Percentiles rank a stretch among this genome's conserved stretches.
Conservation (phyloP, 352 stramenopile genomes). For the Pythium pectinolyticum region DNA sequence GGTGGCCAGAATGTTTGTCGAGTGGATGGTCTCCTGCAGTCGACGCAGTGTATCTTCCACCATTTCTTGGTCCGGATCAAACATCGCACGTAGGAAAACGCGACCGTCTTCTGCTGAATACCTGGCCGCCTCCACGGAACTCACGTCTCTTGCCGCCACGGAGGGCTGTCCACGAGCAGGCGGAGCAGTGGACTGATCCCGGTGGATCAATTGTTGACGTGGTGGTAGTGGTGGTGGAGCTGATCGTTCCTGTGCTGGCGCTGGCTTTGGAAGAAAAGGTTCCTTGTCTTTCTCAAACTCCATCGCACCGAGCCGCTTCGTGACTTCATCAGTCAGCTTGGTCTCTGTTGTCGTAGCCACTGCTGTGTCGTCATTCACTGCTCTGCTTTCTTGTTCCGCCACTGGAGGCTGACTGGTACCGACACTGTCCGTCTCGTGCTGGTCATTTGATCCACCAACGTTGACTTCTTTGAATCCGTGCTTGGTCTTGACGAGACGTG, state of each 20-base stretch:
- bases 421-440: background rate
- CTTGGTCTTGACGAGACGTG: slow-evolving; percentile 48
- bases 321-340: slow-evolving; percentile 17
- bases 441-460: slow-evolving; percentile 7
- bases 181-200: background rate
- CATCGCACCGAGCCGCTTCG: slow-evolving; percentile 13
- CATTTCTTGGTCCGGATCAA: slow-evolving; percentile 53
- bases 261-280: background rate
- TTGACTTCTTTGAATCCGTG: slow-evolving; percentile 53
- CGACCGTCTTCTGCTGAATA: slow-evolving; percentile 31
- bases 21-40: slow-evolving; percentile 37
- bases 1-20: slow-evolving; percentile 34
- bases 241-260: background rate
- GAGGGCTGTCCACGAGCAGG: background rate
- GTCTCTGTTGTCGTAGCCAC: background rate
- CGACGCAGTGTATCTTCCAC: slow-evolving; percentile 52
- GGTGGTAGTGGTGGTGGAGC: background rate
- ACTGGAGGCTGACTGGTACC: background rate
- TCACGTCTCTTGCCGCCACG: background rate
- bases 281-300: slow-evolving; percentile 13
- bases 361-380: background rate
- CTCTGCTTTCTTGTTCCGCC: background rate
- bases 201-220: background rate
- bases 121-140: slow-evolving; percentile 17
- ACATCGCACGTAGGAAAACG: slow-evolving; percentile 50